Base-by-base conservation (phyloP, 1,139 yeast species). In the Protomyces macrosporus region DNA sequence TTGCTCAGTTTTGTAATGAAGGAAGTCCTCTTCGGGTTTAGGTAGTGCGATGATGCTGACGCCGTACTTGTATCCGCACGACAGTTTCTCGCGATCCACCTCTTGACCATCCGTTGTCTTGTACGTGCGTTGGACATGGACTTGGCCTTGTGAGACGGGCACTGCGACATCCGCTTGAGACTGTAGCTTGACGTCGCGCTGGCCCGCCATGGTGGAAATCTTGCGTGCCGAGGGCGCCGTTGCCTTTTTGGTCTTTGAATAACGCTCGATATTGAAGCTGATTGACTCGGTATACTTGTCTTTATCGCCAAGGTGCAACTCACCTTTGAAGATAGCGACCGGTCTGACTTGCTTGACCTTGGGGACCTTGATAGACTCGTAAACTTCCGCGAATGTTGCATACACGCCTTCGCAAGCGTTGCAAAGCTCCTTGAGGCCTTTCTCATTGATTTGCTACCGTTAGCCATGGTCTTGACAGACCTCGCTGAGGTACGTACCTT, bases 21-120 rank as follows among this genome's bases (percentile, higher is more conserved):
- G 72, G 1, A 77, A 74, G 30, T 77, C 76, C 34, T 78, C 77
- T 40, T 86, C 75, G 1, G 79, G 79, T 0, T 77, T 74, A 10
- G 82, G 78, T 10, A 83, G 69, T 1, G 83, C 81, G 3, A 83
- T 78, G n/a, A 81, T 75, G 36, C 83, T 81, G n/a, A 83, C 77
- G 5, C 96, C 93, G 70, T 85, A 89, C 68, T 82, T 80, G 72
- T 83, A 89, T 0, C 89, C 95, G 37, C 77, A 78, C 4, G 75
- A 74, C 6, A 78, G 68, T 1, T 72, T 71, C 0, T 71, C 72
- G 71, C 67, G 37, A 66, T 54, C 60, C 68, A 66, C 9, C 70
- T 72, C 34, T 69, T 65, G 10, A 64, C 70, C 69, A 23, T 69
- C 68, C 3, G 71, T 45, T 9, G 59, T 50, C 6, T 40, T 52